Evolutionary conservation across 2,329 filamentous ascomycete genomes (phyloP).

Genomic region (Furcasterigmium furcatum): DNA sequence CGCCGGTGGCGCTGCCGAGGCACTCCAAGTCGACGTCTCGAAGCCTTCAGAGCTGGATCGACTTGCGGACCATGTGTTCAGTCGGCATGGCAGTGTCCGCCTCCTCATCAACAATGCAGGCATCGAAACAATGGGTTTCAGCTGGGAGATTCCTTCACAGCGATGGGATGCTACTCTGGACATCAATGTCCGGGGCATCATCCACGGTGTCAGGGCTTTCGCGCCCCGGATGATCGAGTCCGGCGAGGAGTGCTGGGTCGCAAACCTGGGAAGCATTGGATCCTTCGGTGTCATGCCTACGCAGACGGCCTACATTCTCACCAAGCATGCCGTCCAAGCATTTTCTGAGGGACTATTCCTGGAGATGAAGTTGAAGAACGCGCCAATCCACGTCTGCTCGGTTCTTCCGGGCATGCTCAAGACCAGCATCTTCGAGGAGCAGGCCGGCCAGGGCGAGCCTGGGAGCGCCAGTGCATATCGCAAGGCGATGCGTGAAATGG

Average conservation of each 20-base stretch:
- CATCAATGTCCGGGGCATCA: neutral
- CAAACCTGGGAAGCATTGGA: neutral
- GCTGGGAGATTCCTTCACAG: neutral
- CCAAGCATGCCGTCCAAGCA: neutral
- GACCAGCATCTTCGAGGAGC: neutral
- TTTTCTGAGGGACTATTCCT: neutral
- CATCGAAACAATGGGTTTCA: neutral
- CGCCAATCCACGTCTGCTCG: neutral
- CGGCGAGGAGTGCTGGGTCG: neutral
- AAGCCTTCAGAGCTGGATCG: neutral
- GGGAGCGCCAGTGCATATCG: neutral
- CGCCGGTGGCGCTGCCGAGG: neutral
- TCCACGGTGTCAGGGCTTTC: neutral
- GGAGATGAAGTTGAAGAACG: neutral
- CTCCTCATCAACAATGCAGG: neutral
- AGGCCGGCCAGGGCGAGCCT: neutral
- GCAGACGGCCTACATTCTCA: neutral
- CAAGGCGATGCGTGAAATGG: neutral
- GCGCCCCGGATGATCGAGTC: neutral
- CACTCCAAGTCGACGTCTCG: neutral
- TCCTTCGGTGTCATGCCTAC: neutral
- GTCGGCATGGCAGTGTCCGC: neutral
- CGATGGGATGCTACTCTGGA: neutral
- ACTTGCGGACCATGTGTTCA: neutral
- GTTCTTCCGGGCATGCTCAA: neutral